These are phyloP conservation scores for Podospora pseudopauciseta DNA, from an alignment of 495 filamentous ascomycete species.

Conservation along the genomic window DNA sequence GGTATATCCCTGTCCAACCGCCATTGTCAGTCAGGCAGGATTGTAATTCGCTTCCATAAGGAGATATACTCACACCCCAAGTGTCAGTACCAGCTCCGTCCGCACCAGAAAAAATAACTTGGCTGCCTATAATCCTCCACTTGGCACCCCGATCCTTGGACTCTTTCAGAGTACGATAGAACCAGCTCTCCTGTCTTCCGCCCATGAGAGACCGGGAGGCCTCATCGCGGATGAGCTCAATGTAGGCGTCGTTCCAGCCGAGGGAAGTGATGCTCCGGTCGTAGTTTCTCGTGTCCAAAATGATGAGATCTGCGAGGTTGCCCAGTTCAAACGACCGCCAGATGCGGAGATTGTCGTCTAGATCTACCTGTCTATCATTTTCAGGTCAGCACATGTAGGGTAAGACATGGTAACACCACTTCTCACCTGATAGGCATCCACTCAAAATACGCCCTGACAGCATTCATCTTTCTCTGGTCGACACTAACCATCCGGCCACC, in stretches of 20 bases:
- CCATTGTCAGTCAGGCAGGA: background rate
- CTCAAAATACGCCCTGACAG: slow-evolving; percentile 64
- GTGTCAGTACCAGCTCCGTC: slow-evolving; percentile 38
- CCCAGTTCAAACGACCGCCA: slow-evolving; percentile 62
- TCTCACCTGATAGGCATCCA: slow-evolving; percentile 47
- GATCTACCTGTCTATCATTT: slow-evolving; percentile 51
- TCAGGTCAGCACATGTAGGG: slow-evolving; percentile 16
- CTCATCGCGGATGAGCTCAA: slow-evolving; percentile 53
- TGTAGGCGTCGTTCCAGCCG: slow-evolving; percentile 54
- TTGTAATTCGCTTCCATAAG: background rate
- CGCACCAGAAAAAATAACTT: slow-evolving; percentile 54
- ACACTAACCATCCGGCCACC: slow-evolving; percentile 55
- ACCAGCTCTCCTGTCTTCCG: slow-evolving; percentile 60
- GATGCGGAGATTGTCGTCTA: slow-evolving; percentile 64
- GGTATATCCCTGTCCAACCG: slow-evolving; percentile 50
- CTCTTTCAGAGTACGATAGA: slow-evolving; percentile 52
- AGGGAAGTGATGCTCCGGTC: slow-evolving; percentile 52
- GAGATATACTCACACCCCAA: slow-evolving; percentile 13
- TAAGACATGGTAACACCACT: background rate
- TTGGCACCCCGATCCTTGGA: slow-evolving; percentile 51
- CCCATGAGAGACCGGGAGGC: slow-evolving; percentile 60
- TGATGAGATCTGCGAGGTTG: slow-evolving; percentile 58
- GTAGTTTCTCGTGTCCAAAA: slow-evolving; percentile 63
- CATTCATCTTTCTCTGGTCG: slow-evolving; percentile 66
- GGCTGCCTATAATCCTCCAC: slow-evolving; percentile 62